phyloP scores from a whole-genome alignment of 176 grass and related monocot genomes.

The Melocanna baccifera region DNA sequence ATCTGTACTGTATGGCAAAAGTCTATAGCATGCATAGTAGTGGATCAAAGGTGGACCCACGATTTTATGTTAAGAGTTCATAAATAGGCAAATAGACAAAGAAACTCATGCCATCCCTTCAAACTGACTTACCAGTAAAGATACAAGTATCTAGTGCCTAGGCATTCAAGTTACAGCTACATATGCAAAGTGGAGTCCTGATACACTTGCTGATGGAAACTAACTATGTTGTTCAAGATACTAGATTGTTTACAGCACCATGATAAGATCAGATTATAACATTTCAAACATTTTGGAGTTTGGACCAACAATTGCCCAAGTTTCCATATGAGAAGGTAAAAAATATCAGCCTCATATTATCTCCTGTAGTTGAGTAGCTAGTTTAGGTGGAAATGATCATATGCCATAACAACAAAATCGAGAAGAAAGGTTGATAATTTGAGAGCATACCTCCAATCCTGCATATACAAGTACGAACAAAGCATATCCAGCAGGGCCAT shows the following conservation, averaged over 20 bases:
- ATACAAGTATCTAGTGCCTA: neutral
- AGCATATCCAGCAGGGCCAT: conserved; percentile 94
- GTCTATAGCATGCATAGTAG: neutral
- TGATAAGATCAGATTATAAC: neutral
- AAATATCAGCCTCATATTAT: neutral
- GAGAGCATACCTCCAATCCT: conserved; percentile 75
- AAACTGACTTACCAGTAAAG: neutral
- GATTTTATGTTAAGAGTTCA: neutral
- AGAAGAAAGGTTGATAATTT: neutral
- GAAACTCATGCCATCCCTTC: neutral
- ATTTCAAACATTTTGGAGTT: neutral
- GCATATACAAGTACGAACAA: conserved; percentile 88
- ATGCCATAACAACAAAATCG: neutral
- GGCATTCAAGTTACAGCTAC: neutral
- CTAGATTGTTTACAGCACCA: neutral
- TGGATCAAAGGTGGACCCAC: neutral
- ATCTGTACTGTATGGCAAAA: conserved; percentile 1
- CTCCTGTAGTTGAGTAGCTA: neutral
- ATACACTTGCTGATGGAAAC: neutral
- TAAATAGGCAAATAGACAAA: neutral
- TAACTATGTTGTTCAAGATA: neutral
- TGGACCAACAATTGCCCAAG: neutral
- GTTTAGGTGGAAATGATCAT: neutral
- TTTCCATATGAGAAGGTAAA: neutral
- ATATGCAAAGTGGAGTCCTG: neutral